Percentiles rank a stretch among this genome's conserved stretches.
phyloP scores from a whole-genome alignment of 1,284 basidiomycete species.

The Phylloboletellus chloephorus region DNA sequence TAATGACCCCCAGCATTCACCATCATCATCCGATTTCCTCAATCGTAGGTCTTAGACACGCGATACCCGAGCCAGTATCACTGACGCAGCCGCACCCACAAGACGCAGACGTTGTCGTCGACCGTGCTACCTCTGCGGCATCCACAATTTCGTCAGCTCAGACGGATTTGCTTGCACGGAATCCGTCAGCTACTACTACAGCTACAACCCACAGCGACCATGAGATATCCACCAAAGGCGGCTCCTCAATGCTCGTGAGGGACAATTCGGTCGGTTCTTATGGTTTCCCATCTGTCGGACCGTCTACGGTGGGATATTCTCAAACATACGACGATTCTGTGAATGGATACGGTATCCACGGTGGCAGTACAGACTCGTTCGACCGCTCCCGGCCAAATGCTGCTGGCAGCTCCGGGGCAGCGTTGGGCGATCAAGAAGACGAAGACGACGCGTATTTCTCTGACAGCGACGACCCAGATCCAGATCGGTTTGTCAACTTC shows the following conservation, averaged over 20 bases:
- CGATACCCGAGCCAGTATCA: not conserved
- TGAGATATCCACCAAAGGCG: constrained; percentile 13
- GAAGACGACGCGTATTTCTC: constrained; percentile 56
- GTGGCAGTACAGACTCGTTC: constrained; percentile 28
- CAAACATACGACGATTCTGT: constrained; percentile 17
- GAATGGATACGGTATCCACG: constrained; percentile 19
- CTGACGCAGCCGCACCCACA: constrained; percentile 11
- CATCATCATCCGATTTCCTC: constrained; percentile 21
- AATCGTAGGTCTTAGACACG: constrained; percentile 19
- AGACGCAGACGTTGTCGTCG: constrained; percentile 21
- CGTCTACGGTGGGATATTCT: constrained; percentile 21
- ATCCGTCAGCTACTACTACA: constrained; percentile 27
- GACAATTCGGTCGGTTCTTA: constrained; percentile 19
- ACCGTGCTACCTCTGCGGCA: constrained; percentile 28
- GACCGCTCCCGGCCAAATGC: constrained; percentile 19
- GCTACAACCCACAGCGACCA: constrained; percentile 24
- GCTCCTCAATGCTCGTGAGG: constrained; percentile 14
- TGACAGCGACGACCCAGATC: constrained; percentile 69
- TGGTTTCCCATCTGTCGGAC: constrained; percentile 19
- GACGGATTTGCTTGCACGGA: constrained; percentile 23
- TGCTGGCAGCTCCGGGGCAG: constrained; percentile 39
- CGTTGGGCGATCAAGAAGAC: constrained; percentile 41
- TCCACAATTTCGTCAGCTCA: constrained; percentile 31
- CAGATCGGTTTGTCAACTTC: constrained; percentile 79
- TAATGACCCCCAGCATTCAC: constrained; percentile 21